A percentile compares a stretch with the other conserved stretches of the same genome.
Evolutionary conservation across 192 early-diverging fungal genomes (phyloP).

Genomic region (Chytriomyces hyalinus): DNA sequence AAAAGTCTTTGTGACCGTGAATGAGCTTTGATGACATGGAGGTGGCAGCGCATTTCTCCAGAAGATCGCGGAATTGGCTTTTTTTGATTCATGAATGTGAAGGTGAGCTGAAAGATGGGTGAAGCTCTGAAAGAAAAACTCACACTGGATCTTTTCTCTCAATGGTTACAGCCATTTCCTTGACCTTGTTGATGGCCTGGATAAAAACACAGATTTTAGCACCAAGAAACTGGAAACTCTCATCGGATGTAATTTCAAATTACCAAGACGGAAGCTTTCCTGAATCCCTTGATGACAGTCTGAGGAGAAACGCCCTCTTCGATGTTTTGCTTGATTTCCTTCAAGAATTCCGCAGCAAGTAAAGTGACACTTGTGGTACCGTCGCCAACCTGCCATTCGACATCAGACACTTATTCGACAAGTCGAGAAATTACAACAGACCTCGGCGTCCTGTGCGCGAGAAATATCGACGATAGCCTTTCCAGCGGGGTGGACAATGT

Average conservation of each 20-base stretch:
- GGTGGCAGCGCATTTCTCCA: constrained; percentile 96
- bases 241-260: neutral
- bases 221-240: neutral
- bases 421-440: constrained; percentile 18
- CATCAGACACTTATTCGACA: no score
- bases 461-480: constrained; percentile 98
- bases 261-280: constrained; percentile 86
- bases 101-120: neutral
- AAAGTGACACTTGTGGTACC: constrained; percentile 98
- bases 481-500: constrained; percentile 98
- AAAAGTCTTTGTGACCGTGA: constrained; percentile 95
- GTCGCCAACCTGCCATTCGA: constrained; percentile 77
- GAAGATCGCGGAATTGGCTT: constrained; percentile 84
- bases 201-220: constrained; percentile 2
- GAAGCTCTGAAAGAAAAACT: constrained; percentile 19
- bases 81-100: neutral
- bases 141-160: constrained; percentile 78
- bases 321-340: constrained; percentile 90
- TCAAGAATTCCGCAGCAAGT: constrained; percentile 94
- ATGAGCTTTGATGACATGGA: constrained; percentile 99
- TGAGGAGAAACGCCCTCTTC: constrained; percentile 93
- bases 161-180: constrained; percentile 87
- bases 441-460: constrained; percentile 96
- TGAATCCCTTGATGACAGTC: constrained; percentile 93
- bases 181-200: constrained; percentile 86